Percentiles rank a stretch among this genome's conserved stretches.
phyloP scores from a whole-genome alignment of 306 rosid genomes.

The Ziziphus jujuba region DNA sequence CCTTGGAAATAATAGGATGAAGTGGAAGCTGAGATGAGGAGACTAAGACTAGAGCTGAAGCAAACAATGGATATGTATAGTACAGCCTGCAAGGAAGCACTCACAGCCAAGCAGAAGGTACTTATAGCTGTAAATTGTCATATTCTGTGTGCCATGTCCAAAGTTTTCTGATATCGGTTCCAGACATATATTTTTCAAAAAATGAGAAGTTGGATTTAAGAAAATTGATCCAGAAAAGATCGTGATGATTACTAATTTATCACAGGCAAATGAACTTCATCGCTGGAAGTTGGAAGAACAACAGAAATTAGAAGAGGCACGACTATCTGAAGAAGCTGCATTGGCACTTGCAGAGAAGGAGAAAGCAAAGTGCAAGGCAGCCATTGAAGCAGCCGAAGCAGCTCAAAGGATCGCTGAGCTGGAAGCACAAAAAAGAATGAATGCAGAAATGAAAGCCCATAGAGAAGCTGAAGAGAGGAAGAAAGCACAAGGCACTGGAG shows the following conservation, averaged over 20 bases:
- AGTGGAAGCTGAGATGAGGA: conserved; percentile 82
- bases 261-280: conserved; percentile 68
- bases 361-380: conserved; percentile 53
- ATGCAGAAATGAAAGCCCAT: conserved; percentile 39
- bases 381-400: conserved; percentile 69
- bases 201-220: neutral
- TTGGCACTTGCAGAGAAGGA: conserved; percentile 60
- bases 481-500: conserved; percentile 5
- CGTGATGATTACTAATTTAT: conserved; percentile 5
- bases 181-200: neutral
- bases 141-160: neutral
- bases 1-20: conserved; percentile 52
- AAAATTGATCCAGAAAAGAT: neutral
- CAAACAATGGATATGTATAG: conserved; percentile 89
- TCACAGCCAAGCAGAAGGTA: conserved; percentile 65
- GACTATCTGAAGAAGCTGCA: conserved; percentile 58
- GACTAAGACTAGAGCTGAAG: conserved; percentile 76
- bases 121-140: neutral
- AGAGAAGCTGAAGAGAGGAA: conserved; percentile 43
- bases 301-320: conserved; percentile 48
- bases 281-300: conserved; percentile 74
- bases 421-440: conserved; percentile 60
- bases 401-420: conserved; percentile 51
- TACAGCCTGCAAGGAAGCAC: conserved; percentile 81
- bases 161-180: neutral